Conservation (phyloP, 2,329 filamentous ascomycete genomes). For the Metarhizium sp. region DNA sequence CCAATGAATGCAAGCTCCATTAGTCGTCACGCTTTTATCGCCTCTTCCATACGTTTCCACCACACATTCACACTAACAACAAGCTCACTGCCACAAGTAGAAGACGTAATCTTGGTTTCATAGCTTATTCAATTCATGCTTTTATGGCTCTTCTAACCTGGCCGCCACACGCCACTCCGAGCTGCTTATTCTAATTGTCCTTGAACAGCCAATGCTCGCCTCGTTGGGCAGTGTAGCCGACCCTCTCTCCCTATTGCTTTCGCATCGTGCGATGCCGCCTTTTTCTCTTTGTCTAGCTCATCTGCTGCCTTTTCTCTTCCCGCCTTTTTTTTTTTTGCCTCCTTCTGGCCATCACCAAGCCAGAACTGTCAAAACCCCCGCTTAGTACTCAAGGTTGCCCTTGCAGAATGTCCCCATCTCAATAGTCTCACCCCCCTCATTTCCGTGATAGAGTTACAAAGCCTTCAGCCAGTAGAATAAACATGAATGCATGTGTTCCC, state of each 20-base stretch:
- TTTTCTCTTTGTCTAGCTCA: background rate
- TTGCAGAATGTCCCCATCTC: slow-evolving; percentile 7
- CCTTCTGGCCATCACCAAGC: background rate
- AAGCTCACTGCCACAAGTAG: background rate
- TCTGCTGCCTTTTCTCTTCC: background rate
- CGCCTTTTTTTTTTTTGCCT: background rate
- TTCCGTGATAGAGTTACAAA: slow-evolving; percentile 18
- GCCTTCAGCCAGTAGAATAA: slow-evolving; percentile 8
- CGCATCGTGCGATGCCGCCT: background rate
- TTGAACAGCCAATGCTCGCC: background rate
- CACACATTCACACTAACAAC: background rate
- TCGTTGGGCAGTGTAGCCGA: background rate
- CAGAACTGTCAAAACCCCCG: background rate
- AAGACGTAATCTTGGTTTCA: background rate
- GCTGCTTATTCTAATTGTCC: background rate
- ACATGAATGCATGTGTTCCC: slow-evolving; percentile 7
- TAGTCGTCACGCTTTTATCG: too few relatives aligned
- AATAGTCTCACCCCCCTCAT: slow-evolving; percentile 2
- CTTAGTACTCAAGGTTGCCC: slow-evolving; percentile 15
- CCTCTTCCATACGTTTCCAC: too few relatives aligned
- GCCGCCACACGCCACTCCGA: background rate
- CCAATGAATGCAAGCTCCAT: too few relatives aligned
- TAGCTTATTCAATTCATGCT: slow-evolving; percentile 1
- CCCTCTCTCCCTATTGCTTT: background rate
- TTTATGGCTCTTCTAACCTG: background rate